Conservation (phyloP, 805 yeast species). For the Hanseniaspora mollemarum region DNA sequence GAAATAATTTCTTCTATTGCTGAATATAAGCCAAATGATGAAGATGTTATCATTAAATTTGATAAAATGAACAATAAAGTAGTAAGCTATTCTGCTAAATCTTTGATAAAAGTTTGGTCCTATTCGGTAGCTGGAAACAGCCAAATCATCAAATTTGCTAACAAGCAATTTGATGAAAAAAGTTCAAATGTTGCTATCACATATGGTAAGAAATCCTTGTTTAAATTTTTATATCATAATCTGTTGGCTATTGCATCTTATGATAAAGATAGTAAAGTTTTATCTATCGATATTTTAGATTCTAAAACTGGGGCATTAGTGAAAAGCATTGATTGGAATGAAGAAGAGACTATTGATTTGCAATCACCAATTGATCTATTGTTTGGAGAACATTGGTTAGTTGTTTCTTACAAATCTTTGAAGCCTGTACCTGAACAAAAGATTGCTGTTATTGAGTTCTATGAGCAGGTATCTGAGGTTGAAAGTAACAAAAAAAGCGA, state of each 20-base stretch:
- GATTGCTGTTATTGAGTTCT: constrained; percentile 65
- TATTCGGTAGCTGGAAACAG: constrained; percentile 28
- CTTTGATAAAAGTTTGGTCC: constrained; percentile 32
- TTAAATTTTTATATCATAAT: constrained; percentile 74
- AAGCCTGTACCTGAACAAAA: constrained; percentile 43
- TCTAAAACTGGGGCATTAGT: constrained; percentile 57
- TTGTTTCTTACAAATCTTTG: constrained; percentile 50
- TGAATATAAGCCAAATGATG: constrained; percentile 19
- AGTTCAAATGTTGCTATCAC: constrained; percentile 57
- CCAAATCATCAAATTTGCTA: constrained; percentile 32
- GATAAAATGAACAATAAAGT: constrained; percentile 23
- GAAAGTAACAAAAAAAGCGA: constrained; percentile 2
- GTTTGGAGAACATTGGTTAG: constrained; percentile 75
- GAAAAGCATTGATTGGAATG: constrained; percentile 33
- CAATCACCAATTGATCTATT: constrained; percentile 39
- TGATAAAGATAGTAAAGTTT: constrained; percentile 22
- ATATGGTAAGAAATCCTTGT: constrained; percentile 55
- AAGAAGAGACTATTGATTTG: constrained; percentile 31
- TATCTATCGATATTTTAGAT: constrained; percentile 51
- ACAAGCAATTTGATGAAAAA: constrained; percentile 33
- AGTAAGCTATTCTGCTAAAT: constrained; percentile 20
- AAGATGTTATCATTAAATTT: constrained; percentile 21
- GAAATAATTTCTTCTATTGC: constrained; percentile 15
- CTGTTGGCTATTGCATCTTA: constrained; percentile 42
- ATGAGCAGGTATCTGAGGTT: constrained; percentile 39